Conservation (phyloP, 805 yeast genomes). For the Saturnispora kantuleensis region DNA sequence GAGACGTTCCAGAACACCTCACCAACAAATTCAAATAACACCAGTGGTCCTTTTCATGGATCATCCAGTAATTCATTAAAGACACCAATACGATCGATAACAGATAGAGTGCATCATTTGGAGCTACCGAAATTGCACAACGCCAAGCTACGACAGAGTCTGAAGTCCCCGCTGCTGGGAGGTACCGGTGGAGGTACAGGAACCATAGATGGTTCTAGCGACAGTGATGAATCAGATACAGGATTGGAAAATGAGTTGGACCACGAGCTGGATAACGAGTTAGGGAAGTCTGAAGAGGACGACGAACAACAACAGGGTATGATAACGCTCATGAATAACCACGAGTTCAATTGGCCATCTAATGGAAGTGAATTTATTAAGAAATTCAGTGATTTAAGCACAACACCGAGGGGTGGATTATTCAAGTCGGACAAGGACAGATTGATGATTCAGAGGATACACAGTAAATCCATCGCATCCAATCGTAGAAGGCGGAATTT, state of each 20-base stretch:
- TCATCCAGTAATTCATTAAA: neutral
- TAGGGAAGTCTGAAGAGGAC: neutral
- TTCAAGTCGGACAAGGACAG: neutral
- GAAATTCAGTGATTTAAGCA: neutral
- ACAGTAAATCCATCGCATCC: neutral
- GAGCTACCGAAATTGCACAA: constrained; percentile 5
- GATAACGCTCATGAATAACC: constrained; percentile 25
- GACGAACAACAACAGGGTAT: constrained; percentile 12
- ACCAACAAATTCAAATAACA: neutral
- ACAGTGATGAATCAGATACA: too few relatives aligned
- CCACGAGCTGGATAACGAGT: neutral
- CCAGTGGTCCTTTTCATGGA: constrained; percentile 1
- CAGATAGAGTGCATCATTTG: neutral
- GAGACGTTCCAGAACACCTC: constrained; percentile 3
- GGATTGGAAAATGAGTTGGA: too few relatives aligned
- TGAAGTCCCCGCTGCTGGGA: neutral
- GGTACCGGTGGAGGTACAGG: too few relatives aligned
- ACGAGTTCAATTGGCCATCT: constrained; percentile 24
- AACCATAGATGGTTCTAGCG: too few relatives aligned
- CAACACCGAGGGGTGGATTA: neutral
- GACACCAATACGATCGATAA: neutral
- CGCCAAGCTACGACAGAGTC: constrained; percentile 3
- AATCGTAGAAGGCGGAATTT: constrained; percentile 14
- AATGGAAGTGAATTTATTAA: constrained; percentile 4
- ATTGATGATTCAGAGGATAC: neutral